Base-by-base conservation (phyloP, 1,284 basidiomycete species). In the Trichosporon asahii region DNA sequence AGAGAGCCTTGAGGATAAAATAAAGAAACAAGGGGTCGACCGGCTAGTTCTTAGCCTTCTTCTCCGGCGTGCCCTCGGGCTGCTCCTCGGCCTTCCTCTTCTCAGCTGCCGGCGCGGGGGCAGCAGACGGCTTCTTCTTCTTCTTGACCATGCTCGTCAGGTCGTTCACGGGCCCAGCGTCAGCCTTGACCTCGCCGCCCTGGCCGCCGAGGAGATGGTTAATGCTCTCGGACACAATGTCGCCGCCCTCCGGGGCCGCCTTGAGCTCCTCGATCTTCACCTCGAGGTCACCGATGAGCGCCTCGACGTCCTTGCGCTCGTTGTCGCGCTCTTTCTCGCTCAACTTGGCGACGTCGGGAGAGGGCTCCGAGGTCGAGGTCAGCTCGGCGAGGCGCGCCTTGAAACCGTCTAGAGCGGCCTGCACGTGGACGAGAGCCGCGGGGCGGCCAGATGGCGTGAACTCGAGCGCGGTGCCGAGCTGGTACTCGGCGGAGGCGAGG, bases 261-360 rank as follows among this genome's bases (percentile, higher is more conserved):
- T 92, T 94, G 29, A 95, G 86, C 76, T 95, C 93, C 67, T 95
- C 94, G 21, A 95, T 92, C 89, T 95, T 95, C 65, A 91, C 82
- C 5, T 90, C 89, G 31, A 96, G 84, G 78, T 95, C 94, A 74
- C 90, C 89, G 74, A 88, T 88, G 55, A 95, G 82, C n/a, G 86
- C 90, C 68, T 86, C 84, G 49, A 94, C 83, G 68, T 95, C 94
- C 78, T 90, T 91, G 40, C 90, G 85, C 81, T 95, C 92, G 9
- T 83, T 85, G 77, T 91, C 90, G 77, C 90, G 88, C 76, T 92
- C 90, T 14, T 85, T 79, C 66, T 87, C 88, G 18, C 86, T 86
- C 88, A 94, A 86, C 23, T 74, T 73, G 23, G 72, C 72, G 9
- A 82, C 74, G 31, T 78, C 76, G n/a, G 73, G 71, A 18, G 67